These are phyloP conservation scores for Lagerstroemia speciosa DNA, from an alignment of 345 rosid species.

Conservation along the genomic window DNA sequence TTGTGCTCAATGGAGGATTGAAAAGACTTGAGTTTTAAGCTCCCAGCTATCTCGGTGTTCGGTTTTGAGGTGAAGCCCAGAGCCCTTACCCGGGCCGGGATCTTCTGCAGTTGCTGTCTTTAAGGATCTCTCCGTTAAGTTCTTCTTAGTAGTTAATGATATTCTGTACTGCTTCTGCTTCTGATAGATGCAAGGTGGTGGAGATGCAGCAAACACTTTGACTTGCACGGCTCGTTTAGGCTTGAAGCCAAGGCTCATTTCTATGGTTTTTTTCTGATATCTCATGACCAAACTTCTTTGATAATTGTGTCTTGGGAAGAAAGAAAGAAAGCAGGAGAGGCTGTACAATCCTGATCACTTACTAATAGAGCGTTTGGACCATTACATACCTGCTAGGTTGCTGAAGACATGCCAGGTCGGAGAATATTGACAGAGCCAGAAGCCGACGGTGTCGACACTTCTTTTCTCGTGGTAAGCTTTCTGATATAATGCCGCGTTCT, in stretches of 20 bases:
- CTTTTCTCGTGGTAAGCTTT: slow-evolving; percentile 29
- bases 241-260: slow-evolving; percentile 27
- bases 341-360: neutral
- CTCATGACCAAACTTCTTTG: neutral
- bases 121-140: neutral
- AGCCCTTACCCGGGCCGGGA: neutral
- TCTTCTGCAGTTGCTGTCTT: neutral
- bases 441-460: slow-evolving; percentile 29
- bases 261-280: slow-evolving; percentile 19
- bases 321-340: neutral
- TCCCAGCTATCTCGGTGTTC: neutral
- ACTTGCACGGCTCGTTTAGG: slow-evolving; percentile 40
- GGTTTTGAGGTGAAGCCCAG: neutral
- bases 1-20: neutral
- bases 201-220: slow-evolving; percentile 37
- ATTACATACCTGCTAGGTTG: slow-evolving; percentile 13
- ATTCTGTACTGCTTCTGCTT: neutral
- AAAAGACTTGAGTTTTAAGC: neutral
- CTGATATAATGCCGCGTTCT: neutral
- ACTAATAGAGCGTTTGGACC: neutral
- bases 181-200: slow-evolving; percentile 35
- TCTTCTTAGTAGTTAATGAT: neutral
- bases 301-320: too few relatives aligned
- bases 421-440: slow-evolving; percentile 25
- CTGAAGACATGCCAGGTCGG: slow-evolving; percentile 28